Evolutionary conservation across 2,329 filamentous ascomycete genomes (phyloP).

Genomic region (Colletotrichum trifolii): DNA sequence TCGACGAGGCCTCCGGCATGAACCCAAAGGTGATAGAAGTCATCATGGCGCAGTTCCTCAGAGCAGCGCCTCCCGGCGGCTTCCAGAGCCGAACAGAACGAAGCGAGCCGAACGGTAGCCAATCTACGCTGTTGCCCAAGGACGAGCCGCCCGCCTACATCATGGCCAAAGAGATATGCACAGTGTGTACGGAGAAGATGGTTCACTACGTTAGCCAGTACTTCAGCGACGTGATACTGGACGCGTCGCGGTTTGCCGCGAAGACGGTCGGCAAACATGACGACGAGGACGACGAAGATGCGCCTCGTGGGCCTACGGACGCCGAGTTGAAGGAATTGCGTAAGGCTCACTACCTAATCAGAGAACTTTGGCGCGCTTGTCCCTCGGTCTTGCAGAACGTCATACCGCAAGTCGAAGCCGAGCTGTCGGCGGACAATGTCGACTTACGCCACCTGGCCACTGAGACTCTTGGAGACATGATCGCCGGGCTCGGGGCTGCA

Average conservation of each 20-base stretch:
- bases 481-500: slow-evolving; percentile 91
- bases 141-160: slow-evolving; percentile 93
- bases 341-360: slow-evolving; percentile 89
- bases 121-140: slow-evolving; percentile 85
- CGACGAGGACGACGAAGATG: slow-evolving; percentile 73
- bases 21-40: slow-evolving; percentile 88
- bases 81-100: slow-evolving; percentile 61
- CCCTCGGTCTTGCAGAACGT: slow-evolving; percentile 92
- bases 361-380: slow-evolving; percentile 93
- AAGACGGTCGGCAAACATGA: slow-evolving; percentile 67
- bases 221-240: slow-evolving; percentile 95
- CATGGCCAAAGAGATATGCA: slow-evolving; percentile 96
- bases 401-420: slow-evolving; percentile 91
- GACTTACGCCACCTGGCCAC: slow-evolving; percentile 89
- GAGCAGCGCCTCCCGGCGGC: slow-evolving; percentile 79
- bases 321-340: slow-evolving; percentile 87
- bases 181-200: slow-evolving; percentile 91
- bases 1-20: slow-evolving; percentile 85
- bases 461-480: slow-evolving; percentile 94
- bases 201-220: slow-evolving; percentile 93
- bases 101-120: slow-evolving; percentile 74
- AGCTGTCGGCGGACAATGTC: slow-evolving; percentile 89
- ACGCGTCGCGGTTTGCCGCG: slow-evolving; percentile 74
- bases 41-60: slow-evolving; percentile 94
- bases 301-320: slow-evolving; percentile 74